Base-by-base conservation (phyloP, 768 basidiomycete genomes). In the Amanita pallidorosea region DNA sequence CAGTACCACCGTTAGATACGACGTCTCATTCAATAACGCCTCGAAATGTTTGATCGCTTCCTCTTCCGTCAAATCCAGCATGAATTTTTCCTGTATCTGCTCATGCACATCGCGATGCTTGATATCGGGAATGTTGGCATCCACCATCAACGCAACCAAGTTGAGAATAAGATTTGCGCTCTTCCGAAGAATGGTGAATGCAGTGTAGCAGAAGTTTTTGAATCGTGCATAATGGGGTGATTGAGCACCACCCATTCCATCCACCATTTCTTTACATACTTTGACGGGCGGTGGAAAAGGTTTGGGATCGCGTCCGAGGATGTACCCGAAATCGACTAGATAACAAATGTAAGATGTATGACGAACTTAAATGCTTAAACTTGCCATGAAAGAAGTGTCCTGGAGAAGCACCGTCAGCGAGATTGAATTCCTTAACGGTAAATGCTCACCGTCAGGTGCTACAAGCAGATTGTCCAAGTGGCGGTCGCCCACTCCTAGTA, bases 261-360 rank as follows among this genome's bases (percentile, higher is more conserved):
- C 96, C 0, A 98, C 91, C 96, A 98, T 99, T 63, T 98, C 96
- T 61, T 95, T 94, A 68, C 94, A 97, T 36, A 99, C 88, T 64
- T 99, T 99, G 57, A 98, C 94, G 11, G 93, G 89, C 5, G 96
- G 96, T 2, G 96, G 94, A 62, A 94, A 95, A 0, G 93, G 91
- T 61, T 99, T 98, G 0, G 96, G 96, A 62, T 98, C 96, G 2
- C 93, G 84, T 2, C 96, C 96, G 12, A 98, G 77, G 58, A 98
- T 98, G 66, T 97, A 99, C 2, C 96, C 95, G 61, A 98, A 99
- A 63, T 98, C 96, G 55, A 98, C 96, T 95, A 61, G 20, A 45
- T 11, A 6, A 31, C 11, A 12, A 27, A 22, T 35, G 7, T 48
- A 68, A 62, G 31, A 7, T 27, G 11, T 22, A 22, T 8, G 23